These are phyloP conservation scores for Phytophthora hibernalis DNA, from an alignment of 352 stramenopile genomes.

Conservation along the genomic window DNA sequence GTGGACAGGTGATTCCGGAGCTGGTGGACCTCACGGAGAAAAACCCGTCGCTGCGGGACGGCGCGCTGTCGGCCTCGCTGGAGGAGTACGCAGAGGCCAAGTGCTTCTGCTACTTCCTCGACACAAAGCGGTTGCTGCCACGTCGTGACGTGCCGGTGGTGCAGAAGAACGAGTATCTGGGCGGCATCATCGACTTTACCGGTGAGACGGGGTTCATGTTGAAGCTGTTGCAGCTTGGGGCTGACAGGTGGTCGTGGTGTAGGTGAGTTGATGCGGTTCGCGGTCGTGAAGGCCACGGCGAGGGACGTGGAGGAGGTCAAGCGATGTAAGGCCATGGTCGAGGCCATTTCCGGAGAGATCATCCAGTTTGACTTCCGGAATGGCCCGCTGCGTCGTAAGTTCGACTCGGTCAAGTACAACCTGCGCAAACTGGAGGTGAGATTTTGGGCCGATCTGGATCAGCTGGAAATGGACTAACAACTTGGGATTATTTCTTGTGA, in stretches of 20 bases:
- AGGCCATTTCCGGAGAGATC: conserved; percentile 88
- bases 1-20: conserved; percentile 66
- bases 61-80: conserved; percentile 84
- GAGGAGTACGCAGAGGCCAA: conserved; percentile 96
- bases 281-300: conserved; percentile 87
- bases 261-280: conserved; percentile 91
- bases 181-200: conserved; percentile 95
- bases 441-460: neutral
- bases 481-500: neutral
- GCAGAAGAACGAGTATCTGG: conserved; percentile 93
- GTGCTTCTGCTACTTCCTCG: conserved; percentile 91
- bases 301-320: conserved; percentile 86
- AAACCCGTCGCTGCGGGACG: conserved; percentile 84
- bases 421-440: conserved; percentile 91
- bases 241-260: conserved; percentile 18
- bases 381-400: conserved; percentile 92
- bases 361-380: conserved; percentile 97
- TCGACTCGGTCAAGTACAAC: conserved; percentile 96
- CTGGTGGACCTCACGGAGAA: conserved; percentile 84
- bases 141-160: conserved; percentile 60
- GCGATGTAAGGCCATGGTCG: conserved; percentile 84
- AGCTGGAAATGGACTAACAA: conserved; percentile 4
- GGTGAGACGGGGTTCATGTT: conserved; percentile 53
- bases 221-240: neutral
- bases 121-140: conserved; percentile 59